phyloP scores from a whole-genome alignment of 371 early-diverging fungal genomes.

The Actinomortierella wolfii region DNA sequence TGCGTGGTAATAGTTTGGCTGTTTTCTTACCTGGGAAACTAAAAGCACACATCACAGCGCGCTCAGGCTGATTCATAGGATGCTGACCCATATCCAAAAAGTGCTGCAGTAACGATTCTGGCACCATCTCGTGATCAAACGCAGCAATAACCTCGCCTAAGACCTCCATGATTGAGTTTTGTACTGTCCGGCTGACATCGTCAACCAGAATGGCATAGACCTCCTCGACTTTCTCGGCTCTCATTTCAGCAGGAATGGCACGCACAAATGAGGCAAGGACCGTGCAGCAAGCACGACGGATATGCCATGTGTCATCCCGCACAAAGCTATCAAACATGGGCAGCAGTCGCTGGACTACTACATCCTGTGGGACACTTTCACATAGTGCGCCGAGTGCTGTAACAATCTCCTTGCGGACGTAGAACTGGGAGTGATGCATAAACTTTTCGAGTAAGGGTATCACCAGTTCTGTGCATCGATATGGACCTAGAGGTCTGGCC shows the following conservation, averaged over 20 bases:
- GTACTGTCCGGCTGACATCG: slow-evolving; percentile 64
- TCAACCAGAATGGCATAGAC: slow-evolving; percentile 54
- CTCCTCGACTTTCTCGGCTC: slow-evolving; percentile 48
- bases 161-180: slow-evolving; percentile 61
- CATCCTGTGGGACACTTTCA: slow-evolving; percentile 46
- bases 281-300: slow-evolving; percentile 59
- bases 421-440: slow-evolving; percentile 55
- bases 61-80: slow-evolving; percentile 54
- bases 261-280: slow-evolving; percentile 54
- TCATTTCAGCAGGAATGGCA: slow-evolving; percentile 52
- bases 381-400: slow-evolving; percentile 57
- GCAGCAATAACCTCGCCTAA: slow-evolving; percentile 60
- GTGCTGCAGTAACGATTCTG: slow-evolving; percentile 49
- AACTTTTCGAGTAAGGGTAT: slow-evolving; percentile 59
- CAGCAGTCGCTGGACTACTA: slow-evolving; percentile 53
- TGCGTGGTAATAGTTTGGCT: too few relatives aligned
- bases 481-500: slow-evolving; percentile 51
- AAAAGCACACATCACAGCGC: slow-evolving; percentile 63
- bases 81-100: slow-evolving; percentile 41
- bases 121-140: slow-evolving; percentile 41
- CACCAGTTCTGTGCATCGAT: slow-evolving; percentile 52
- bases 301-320: slow-evolving; percentile 66
- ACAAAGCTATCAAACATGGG: slow-evolving; percentile 57
- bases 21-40: slow-evolving; percentile 54
- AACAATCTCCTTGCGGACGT: slow-evolving; percentile 66